Evolutionary conservation across 2,329 filamentous ascomycete species (phyloP).

Genomic region (Bipolaris cookei): DNA sequence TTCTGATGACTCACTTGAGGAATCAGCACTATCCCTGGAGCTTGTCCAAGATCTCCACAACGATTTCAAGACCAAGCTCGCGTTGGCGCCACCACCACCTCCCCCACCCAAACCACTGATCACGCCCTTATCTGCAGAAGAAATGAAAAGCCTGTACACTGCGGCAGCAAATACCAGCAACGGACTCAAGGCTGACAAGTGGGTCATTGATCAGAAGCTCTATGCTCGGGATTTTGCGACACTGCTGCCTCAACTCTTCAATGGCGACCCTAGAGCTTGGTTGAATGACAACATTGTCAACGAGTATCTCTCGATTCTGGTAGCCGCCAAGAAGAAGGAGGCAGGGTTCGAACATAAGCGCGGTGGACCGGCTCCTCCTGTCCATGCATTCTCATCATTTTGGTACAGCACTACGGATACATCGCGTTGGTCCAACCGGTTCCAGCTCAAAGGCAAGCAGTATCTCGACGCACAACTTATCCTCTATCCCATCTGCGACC

Average conservation of each 20-base stretch:
- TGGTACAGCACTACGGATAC: constrained; percentile 65
- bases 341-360: constrained; percentile 61
- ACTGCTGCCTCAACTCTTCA: constrained; percentile 52
- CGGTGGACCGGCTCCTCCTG: constrained; percentile 64
- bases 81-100: constrained; percentile 16
- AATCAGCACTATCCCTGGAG: constrained; percentile 29
- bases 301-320: constrained; percentile 66
- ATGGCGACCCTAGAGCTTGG: constrained; percentile 62
- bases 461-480: constrained; percentile 71
- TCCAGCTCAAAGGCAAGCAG: constrained; percentile 53
- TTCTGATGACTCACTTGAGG: constrained; percentile 28
- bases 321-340: constrained; percentile 63
- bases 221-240: constrained; percentile 67
- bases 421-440: constrained; percentile 55
- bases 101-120: constrained; percentile 29
- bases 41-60: constrained; percentile 28
- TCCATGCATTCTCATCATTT: constrained; percentile 68
- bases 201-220: constrained; percentile 49
- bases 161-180: constrained; percentile 22
- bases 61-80: constrained; percentile 21
- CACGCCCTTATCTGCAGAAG: constrained; percentile 23
- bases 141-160: constrained; percentile 21
- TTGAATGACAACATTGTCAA: constrained; percentile 81
- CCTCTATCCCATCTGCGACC: constrained; percentile 71
- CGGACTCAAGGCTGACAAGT: constrained; percentile 20